These are phyloP conservation scores for Schizosaccharomyces lindneri DNA, from an alignment of 805 yeast genomes.

Conservation along the genomic window DNA sequence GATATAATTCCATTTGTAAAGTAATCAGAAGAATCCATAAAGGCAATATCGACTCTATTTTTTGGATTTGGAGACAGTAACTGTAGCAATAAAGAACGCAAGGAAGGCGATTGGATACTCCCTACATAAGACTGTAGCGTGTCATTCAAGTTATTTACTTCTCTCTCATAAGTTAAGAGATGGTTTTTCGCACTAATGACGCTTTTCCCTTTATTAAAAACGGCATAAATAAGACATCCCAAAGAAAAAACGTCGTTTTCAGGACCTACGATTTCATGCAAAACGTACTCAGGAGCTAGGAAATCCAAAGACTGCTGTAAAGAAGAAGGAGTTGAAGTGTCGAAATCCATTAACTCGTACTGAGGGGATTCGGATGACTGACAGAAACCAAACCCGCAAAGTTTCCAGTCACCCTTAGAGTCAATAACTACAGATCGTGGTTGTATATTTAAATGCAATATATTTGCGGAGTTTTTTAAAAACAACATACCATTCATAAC, in stretches of 20 bases:
- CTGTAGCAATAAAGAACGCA: constrained; percentile 25
- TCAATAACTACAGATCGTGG: constrained; percentile 60
- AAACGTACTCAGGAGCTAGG: constrained; percentile 61
- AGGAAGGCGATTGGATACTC: constrained; percentile 22
- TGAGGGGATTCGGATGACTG: constrained; percentile 23
- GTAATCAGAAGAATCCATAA: constrained; percentile 43
- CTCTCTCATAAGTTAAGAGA: constrained; percentile 22
- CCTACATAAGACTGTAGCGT: neutral
- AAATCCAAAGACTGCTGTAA: constrained; percentile 47
- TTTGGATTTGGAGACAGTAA: constrained; percentile 32
- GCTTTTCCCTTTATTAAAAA: constrained; percentile 27
- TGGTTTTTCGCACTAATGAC: constrained; percentile 26
- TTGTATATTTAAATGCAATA: constrained; percentile 51
- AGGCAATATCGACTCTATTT: constrained; percentile 35
- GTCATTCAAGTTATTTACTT: constrained; percentile 6
- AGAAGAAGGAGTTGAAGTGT: constrained; percentile 51
- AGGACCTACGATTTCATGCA: constrained; percentile 36
- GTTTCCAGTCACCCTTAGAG: constrained; percentile 73
- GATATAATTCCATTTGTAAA: constrained; percentile 67
- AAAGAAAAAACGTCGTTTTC: constrained; percentile 66
- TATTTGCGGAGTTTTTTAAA: constrained; percentile 49
- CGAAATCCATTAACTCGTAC: constrained; percentile 42
- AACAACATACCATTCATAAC: constrained; percentile 56
- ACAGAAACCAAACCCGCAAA: constrained; percentile 47
- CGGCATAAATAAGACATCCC: constrained; percentile 47